phyloP scores from a whole-genome alignment of 2,329 filamentous ascomycete species.

The Aspergillus novofumigatus region DNA sequence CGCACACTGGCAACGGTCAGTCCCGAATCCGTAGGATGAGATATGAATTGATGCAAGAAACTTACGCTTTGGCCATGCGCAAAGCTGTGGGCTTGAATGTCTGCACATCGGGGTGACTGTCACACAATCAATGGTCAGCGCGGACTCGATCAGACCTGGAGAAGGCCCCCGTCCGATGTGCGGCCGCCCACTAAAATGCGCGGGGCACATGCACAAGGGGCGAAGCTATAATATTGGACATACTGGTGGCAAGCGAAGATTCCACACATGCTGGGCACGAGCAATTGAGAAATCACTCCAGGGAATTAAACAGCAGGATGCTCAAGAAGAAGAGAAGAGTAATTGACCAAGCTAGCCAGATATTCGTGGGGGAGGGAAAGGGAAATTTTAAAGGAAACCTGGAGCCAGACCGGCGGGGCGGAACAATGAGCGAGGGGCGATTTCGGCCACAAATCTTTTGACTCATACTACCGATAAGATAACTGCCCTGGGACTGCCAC shows the following conservation, averaged over 20 bases:
- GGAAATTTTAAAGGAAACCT: slow-evolving; percentile 20
- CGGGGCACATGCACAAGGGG: slow-evolving; percentile 8
- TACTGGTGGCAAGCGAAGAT: slow-evolving; percentile 94
- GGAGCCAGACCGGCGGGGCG: slow-evolving; percentile 14
- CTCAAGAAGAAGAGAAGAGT: slow-evolving; percentile 9
- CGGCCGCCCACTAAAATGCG: slow-evolving; percentile 4
- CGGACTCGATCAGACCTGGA: slow-evolving; percentile 4
- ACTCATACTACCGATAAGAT: slow-evolving; percentile 29
- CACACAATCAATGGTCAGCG: slow-evolving; percentile 15
- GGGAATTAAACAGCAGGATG: slow-evolving; percentile 9
- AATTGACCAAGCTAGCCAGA: slow-evolving; percentile 18
- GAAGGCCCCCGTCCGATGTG: not conserved
- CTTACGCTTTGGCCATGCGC: slow-evolving; percentile 89
- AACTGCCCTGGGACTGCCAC: slow-evolving; percentile 4
- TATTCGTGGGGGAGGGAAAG: slow-evolving; percentile 8
- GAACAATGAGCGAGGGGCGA: slow-evolving; percentile 21
- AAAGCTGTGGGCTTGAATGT: slow-evolving; percentile 95
- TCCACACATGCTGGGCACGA: slow-evolving; percentile 73
- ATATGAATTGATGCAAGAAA: slow-evolving; percentile 21
- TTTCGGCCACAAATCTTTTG: slow-evolving; percentile 23
- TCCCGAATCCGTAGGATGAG: slow-evolving; percentile 6
- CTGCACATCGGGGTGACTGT: slow-evolving; percentile 81
- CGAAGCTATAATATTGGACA: slow-evolving; percentile 37
- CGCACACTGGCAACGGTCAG: slow-evolving; percentile 64
- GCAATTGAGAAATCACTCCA: slow-evolving; percentile 19